Evolutionary conservation across 495 filamentous ascomycete species (phyloP).

Genomic region (Aspergillus leporis): DNA sequence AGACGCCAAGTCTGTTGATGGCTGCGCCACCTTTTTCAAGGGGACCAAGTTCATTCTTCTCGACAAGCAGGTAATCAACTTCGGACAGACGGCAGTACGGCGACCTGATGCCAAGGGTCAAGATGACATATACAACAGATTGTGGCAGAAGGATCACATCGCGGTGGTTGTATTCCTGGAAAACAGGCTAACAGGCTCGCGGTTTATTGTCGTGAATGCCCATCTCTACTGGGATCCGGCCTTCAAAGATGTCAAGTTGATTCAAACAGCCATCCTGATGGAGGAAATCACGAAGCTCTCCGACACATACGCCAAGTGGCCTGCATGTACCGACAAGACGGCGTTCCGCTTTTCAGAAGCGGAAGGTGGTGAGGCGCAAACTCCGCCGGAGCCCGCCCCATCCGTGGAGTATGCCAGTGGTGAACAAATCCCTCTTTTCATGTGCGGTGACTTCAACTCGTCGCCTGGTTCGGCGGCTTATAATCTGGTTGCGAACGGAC

Average conservation of each 20-base stretch:
- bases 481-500: conserved; percentile 77
- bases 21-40: conserved; percentile 96
- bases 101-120: conserved; percentile 92
- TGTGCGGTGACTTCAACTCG: conserved; percentile 97
- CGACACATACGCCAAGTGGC: conserved; percentile 75
- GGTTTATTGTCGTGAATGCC: conserved; percentile 88
- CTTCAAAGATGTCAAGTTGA: conserved; percentile 88
- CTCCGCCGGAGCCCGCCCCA: conserved; percentile 55
- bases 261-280: conserved; percentile 93
- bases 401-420: conserved; percentile 79
- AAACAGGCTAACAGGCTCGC: conserved; percentile 80
- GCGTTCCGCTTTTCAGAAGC: conserved; percentile 64
- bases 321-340: conserved; percentile 76
- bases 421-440: conserved; percentile 82
- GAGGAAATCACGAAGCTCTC: conserved; percentile 82
- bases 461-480: conserved; percentile 81
- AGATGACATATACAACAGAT: conserved; percentile 93
- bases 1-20: conserved; percentile 84
- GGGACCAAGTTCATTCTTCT: conserved; percentile 85
- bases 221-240: conserved; percentile 93
- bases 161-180: conserved; percentile 88
- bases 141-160: conserved; percentile 98
- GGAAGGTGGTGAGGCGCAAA: conserved; percentile 54
- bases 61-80: conserved; percentile 91
- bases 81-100: conserved; percentile 87